Conservation (phyloP, 169 alveolate genomes). For the Plasmodium adleri region DNA sequence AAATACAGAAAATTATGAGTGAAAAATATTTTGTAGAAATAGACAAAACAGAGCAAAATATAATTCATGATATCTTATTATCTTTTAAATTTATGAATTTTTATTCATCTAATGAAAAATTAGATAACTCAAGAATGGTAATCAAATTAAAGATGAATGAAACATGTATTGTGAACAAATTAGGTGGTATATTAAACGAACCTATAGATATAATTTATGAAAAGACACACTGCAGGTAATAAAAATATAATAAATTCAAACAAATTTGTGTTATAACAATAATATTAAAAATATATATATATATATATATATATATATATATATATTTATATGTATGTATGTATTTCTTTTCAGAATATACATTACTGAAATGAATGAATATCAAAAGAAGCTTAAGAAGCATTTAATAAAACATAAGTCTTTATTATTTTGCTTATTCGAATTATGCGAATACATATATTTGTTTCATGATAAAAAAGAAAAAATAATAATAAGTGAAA, state of each 20-base stretch:
- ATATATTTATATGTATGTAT: not conserved
- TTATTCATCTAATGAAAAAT: constrained; percentile 15
- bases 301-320: not conserved
- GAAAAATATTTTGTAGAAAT: constrained; percentile 20
- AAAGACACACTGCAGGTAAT: constrained; percentile 37
- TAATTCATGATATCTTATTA: constrained; percentile 67
- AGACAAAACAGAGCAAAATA: constrained; percentile 29
- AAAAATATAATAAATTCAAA: not conserved
- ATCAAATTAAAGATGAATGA: constrained; percentile 7
- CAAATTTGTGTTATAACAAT: not conserved
- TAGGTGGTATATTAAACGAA: constrained; percentile 4
- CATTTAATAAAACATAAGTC: constrained; percentile 59
- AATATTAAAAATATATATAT: not conserved
- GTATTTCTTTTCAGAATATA: constrained; percentile 20
- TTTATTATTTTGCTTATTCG: constrained; percentile 60
- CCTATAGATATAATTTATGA: constrained; percentile 48
- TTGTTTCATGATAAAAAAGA: constrained; percentile 38
- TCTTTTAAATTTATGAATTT: constrained; percentile 51
- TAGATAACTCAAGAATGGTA: constrained; percentile 6
- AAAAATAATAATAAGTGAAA: constrained; percentile 31
- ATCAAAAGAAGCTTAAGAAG: constrained; percentile 27
- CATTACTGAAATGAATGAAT: constrained; percentile 32
- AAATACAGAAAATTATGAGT: constrained; percentile 26
- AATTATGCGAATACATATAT: constrained; percentile 41
- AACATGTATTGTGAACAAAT: not conserved